Evolutionary conservation across 2,329 filamentous ascomycete species (phyloP), one percentile per base, ranked within the genome.

Genomic region (Aspergillus sp.): DNA sequence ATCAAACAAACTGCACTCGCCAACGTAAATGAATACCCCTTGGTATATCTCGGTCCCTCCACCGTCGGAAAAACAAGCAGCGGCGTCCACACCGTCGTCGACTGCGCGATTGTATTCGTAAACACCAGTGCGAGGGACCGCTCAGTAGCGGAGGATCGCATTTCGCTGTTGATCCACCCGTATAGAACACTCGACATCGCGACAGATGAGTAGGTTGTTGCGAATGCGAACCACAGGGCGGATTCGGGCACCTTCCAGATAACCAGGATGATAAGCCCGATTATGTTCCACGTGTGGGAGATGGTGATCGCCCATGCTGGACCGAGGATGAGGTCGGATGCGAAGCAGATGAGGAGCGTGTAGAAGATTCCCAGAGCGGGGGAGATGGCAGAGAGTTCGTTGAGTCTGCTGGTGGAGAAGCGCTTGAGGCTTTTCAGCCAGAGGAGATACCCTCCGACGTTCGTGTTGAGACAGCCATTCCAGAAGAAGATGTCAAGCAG

Each of bases 301-400:
- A 76, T 50, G 1, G 77, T 78, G 37, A 82, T 81, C 1, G 74
- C 78, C 66, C 75, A 78, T 0, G 73, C 72, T 0, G 72, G 76
- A 0, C 76, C 77, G 4, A 76, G 58, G 2, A 77, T 51, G 1
- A 80, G 64, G 56, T 79, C 79, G 0, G 77, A 78, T 0, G 69
- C 66, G 48, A 82, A 82, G 54, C 73, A 76, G 27, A 78, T 66
- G 33, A 75, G 66, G 0, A 81, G 61, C 0, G 71, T 74, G 50
- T 78, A 82, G 43, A 81, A 73, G 2, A 81, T 81, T 0, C 78
- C 78, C 1, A 82, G 52, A 0, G 69, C 78, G 0, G 78, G 77
- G 0, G 75, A 68, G 6, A 75, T 75, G 2, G 75, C 68, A 1
- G 74, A 74, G 1, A 80, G 61, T 39, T 78, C 66, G 52, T 79